Conservation (phyloP, 768 basidiomycete genomes). For the Pisolithus marmoratus region DNA sequence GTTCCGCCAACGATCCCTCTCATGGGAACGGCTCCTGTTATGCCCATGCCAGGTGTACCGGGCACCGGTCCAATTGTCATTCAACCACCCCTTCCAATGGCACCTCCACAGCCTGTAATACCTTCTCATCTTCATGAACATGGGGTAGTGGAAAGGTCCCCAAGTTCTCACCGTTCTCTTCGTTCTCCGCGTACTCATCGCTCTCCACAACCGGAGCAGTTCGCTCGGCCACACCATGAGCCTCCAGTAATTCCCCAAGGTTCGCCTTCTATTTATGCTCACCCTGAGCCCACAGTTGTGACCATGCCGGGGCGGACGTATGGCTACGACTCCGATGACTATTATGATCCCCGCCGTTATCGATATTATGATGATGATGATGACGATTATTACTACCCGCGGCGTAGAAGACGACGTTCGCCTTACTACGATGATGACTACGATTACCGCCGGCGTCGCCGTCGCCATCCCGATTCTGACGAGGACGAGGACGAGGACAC, state of each 20-base stretch:
- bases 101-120: neutral
- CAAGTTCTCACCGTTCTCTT: slow-evolving; percentile 9
- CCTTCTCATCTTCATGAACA: slow-evolving; percentile 12
- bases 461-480: slow-evolving; percentile 9
- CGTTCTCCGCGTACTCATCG: slow-evolving; percentile 19
- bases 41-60: slow-evolving; percentile 4
- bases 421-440: slow-evolving; percentile 9
- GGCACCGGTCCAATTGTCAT: slow-evolving; percentile 12
- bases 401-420: neutral
- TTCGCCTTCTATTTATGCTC: slow-evolving; percentile 23
- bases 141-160: neutral
- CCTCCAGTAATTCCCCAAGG: neutral
- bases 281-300: slow-evolving; percentile 7
- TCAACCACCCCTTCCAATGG: slow-evolving; percentile 9
- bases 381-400: neutral
- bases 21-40: neutral
- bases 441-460: slow-evolving; percentile 9
- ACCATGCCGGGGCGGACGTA: slow-evolving; percentile 9
- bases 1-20: neutral
- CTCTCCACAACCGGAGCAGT: slow-evolving; percentile 9
- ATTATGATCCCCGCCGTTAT: neutral
- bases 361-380: slow-evolving; percentile 6
- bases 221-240: neutral
- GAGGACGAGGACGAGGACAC: slow-evolving; percentile 9
- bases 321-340: slow-evolving; percentile 6